Percentiles rank a stretch among this genome's conserved stretches.
phyloP scores from a whole-genome alignment of 2,329 filamentous ascomycete species.

The Tothia fuscella region DNA sequence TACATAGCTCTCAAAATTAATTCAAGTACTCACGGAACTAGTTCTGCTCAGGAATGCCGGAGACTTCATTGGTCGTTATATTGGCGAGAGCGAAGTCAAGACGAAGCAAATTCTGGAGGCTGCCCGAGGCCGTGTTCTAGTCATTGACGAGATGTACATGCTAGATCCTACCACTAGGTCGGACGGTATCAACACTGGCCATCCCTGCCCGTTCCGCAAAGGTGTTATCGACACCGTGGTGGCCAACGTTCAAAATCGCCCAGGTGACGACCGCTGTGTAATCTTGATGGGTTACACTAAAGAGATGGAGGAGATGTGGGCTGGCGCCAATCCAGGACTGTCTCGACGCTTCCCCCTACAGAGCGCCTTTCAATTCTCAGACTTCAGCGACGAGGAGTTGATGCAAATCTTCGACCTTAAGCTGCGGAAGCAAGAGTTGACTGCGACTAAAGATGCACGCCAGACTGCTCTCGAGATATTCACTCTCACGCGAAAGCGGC shows the following conservation, averaged over 20 bases:
- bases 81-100: slow-evolving; percentile 4
- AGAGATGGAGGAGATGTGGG: slow-evolving; percentile 12
- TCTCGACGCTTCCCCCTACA: slow-evolving; percentile 2
- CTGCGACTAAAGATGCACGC: neutral
- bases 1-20: neutral
- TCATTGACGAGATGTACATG: slow-evolving; percentile 14
- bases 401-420: slow-evolving; percentile 6
- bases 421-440: slow-evolving; percentile 2
- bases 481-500: slow-evolving; percentile 1
- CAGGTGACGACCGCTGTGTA: slow-evolving; percentile 5
- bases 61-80: slow-evolving; percentile 7
- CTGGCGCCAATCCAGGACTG: slow-evolving; percentile 10
- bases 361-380: slow-evolving; percentile 5
- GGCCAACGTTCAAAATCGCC: slow-evolving; percentile 4
- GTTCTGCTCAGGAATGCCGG: neutral
- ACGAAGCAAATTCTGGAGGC: slow-evolving; percentile 9
- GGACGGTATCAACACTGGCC: neutral
- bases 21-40: neutral
- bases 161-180: neutral
- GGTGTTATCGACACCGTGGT: slow-evolving; percentile 7
- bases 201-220: no score
- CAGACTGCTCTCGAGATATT: slow-evolving; percentile 1
- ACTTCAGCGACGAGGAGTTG: slow-evolving; percentile 3
- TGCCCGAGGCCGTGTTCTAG: slow-evolving; percentile 12
- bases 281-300: slow-evolving; percentile 7